phyloP scores from a whole-genome alignment of 306 rosid genomes.

The Pyrus betulifolia region DNA sequence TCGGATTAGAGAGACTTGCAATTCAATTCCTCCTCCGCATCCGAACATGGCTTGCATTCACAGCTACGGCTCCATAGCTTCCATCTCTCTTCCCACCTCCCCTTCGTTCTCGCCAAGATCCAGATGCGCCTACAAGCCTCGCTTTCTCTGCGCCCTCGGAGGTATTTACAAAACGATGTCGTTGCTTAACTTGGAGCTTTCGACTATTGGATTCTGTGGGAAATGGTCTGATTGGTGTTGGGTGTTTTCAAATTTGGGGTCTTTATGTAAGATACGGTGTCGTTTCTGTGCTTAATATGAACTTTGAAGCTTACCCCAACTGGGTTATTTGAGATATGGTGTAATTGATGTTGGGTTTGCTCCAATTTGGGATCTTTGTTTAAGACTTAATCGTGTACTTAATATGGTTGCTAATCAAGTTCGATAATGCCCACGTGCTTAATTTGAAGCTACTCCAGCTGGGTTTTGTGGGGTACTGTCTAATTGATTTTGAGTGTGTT shows the following conservation, averaged over 20 bases:
- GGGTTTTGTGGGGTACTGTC: background rate
- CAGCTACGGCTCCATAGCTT: conserved; percentile 30
- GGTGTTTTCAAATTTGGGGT: background rate
- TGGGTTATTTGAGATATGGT: background rate
- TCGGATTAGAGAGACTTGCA: background rate
- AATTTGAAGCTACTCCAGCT: background rate
- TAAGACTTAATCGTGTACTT: background rate
- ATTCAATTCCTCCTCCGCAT: background rate
- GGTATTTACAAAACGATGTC: conserved; percentile 24
- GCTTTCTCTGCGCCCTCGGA: conserved; percentile 49
- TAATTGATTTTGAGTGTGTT: background rate
- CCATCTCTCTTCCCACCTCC: conserved; percentile 30
- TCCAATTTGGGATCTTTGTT: background rate
- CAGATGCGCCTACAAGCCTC: conserved; percentile 27
- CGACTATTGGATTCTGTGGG: background rate
- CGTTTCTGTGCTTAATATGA: background rate
- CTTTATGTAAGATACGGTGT: background rate
- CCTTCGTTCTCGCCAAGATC: conserved; percentile 22
- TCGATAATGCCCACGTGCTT: background rate
- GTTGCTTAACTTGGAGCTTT: background rate
- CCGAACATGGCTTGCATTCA: conserved; percentile 46
- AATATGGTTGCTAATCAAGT: background rate
- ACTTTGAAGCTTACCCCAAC: background rate
- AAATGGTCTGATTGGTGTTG: background rate
- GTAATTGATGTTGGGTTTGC: background rate